A percentile compares a stretch with the other conserved stretches of the same genome.
phyloP scores from a whole-genome alignment of 768 basidiomycete genomes.

The Termitomyces sp. region DNA sequence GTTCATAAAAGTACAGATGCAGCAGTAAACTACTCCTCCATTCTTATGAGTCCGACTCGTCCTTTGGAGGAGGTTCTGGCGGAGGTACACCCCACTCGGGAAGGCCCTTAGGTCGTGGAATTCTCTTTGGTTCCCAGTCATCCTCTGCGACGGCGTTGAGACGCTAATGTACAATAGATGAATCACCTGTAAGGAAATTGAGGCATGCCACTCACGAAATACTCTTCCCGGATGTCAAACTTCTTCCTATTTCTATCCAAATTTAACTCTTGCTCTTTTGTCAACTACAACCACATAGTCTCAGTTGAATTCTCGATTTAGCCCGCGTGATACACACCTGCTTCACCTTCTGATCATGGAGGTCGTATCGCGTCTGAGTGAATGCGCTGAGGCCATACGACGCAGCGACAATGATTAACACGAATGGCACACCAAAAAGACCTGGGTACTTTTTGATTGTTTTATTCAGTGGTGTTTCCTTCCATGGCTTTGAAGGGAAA shows the following conservation, averaged over 20 bases:
- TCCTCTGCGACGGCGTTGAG: conserved; percentile 57
- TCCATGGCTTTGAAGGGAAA: conserved; percentile 30
- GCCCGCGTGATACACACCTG: conserved; percentile 35
- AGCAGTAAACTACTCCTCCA: neutral
- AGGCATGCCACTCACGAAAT: conserved; percentile 67
- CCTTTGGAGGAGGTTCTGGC: conserved; percentile 35
- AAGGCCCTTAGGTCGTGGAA: conserved; percentile 77
- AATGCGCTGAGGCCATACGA: conserved; percentile 80
- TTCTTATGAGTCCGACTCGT: neutral
- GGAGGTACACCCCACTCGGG: conserved; percentile 93
- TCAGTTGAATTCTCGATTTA: neutral
- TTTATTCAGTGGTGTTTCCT: conserved; percentile 28
- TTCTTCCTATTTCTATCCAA: conserved; percentile 66
- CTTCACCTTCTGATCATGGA: conserved; percentile 75
- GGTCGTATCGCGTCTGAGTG: conserved; percentile 88
- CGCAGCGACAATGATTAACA: conserved; percentile 78
- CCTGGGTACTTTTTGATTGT: conserved; percentile 55
- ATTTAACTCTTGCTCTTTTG: conserved; percentile 73
- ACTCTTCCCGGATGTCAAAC: conserved; percentile 93
- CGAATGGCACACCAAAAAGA: conserved; percentile 83
- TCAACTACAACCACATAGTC: conserved; percentile 36
- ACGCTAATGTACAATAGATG: conserved; percentile 37
- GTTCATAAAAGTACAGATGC: conserved; percentile 1
- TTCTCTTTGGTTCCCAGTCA: conserved; percentile 85
- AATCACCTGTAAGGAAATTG: neutral